Evolutionary conservation across 257 asterid genomes (phyloP).

Genomic region (Salvia rosmarinus): DNA sequence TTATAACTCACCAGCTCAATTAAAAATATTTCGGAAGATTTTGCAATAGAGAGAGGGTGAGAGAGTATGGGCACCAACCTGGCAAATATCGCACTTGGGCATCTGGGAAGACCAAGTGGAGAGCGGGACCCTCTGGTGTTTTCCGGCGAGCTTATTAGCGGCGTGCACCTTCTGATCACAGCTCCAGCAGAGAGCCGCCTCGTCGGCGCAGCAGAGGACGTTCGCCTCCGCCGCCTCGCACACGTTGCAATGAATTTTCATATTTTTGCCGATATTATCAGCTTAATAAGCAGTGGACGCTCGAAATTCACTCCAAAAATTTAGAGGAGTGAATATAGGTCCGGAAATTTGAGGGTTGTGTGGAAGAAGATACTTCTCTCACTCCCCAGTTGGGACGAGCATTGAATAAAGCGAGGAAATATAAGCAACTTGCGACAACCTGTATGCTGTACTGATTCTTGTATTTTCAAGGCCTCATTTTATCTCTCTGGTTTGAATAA

Average conservation of each 20-base stretch:
- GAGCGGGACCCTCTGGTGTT: slow-evolving; percentile 73
- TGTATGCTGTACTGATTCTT: slow-evolving; percentile 10
- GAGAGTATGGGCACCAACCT: slow-evolving; percentile 45
- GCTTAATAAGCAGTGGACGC: background rate
- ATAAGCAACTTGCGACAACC: slow-evolving; percentile 13
- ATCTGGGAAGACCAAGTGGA: slow-evolving; percentile 56
- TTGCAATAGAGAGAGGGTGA: background rate
- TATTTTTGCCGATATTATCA: background rate
- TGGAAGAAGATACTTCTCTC: slow-evolving; percentile 15
- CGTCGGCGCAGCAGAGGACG: slow-evolving; percentile 87
- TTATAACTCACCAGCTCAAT: background rate
- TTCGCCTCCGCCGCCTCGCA: slow-evolving; percentile 84
- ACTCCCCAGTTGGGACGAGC: slow-evolving; percentile 27
- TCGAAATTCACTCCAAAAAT: background rate
- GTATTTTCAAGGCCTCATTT: background rate
- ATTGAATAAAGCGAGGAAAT: slow-evolving; percentile 31
- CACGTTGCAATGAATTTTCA: slow-evolving; percentile 92
- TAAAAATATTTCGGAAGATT: background rate
- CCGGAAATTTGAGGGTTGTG: background rate
- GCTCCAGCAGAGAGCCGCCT: slow-evolving; percentile 74
- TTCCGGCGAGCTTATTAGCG: slow-evolving; percentile 81
- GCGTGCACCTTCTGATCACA: slow-evolving; percentile 86
- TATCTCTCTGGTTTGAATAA: too few species aligned
- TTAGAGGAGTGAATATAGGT: slow-evolving; percentile 4
- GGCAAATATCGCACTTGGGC: slow-evolving; percentile 91